Evolutionary conservation across 306 rosid species (phyloP), one percentile per base, ranked within the genome.

Genomic region (Begonia peltatifolia): DNA sequence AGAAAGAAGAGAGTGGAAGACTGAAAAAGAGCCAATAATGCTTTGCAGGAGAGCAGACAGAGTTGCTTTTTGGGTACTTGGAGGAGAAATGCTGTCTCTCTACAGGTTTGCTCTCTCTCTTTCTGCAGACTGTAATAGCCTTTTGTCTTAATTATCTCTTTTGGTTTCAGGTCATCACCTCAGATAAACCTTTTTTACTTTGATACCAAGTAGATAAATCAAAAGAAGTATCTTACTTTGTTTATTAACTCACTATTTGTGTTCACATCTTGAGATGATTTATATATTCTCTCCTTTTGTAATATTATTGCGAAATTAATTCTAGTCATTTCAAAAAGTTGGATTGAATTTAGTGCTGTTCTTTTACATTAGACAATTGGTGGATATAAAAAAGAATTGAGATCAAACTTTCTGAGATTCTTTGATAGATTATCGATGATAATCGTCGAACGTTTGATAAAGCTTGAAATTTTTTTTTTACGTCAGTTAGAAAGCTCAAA

Each of bases 1-100:
- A 4, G 67, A 44, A 67, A 60, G 54, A 64, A 68, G 60, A 58
- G 54, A 62, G 64, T 60, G 54, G 12, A 68, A 53, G 50, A 67
- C 42, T 44, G 68, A 72, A 62, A 79, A 65, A 70, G 72, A 41
- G 52, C 66, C 78, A 79, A 81, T 79, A 76, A 84, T 81, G 77
- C 79, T 57, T 43, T 58, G 71, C 53, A 71, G 76, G 81, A 82
- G 79, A 79, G 88, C 78, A 81, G 96, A 88, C 87, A 82, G 73
- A 30, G 57, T 67, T 88, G 81, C 93, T 77, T 88, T 84, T 89
- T 75, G 87, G 81, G 90, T 79, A 82, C 95, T 80, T 79, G 78
- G 75, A 73, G 96, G 84, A 88, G 81, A 77, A 84, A 44, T 56
- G 48, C 48, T 43, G 47, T 44, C 48, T 44, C 52, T 14, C 52